These are phyloP conservation scores for Teunomyces kruisii DNA, from an alignment of 805 yeast genomes.

Conservation along the genomic window DNA sequence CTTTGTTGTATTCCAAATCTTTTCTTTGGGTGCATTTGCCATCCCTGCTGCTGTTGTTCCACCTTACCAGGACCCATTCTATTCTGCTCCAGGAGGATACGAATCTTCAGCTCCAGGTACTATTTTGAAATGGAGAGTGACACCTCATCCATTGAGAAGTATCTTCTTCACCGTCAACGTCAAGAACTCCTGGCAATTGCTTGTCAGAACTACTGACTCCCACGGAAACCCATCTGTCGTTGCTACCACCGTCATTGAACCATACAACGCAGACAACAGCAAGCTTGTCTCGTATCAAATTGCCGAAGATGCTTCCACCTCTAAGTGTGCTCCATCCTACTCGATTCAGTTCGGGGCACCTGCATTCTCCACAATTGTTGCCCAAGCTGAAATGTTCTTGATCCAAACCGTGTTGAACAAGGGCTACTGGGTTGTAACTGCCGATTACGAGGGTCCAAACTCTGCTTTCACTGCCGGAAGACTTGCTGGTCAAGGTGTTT, in stretches of 20 bases:
- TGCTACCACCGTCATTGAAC: conserved; percentile 28
- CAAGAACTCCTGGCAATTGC: conserved; percentile 13
- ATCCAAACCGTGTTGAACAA: conserved; percentile 14
- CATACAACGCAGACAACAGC: conserved; percentile 25
- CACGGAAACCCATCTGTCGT: conserved; percentile 25
- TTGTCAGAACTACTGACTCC: conserved; percentile 18
- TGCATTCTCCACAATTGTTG: conserved; percentile 10
- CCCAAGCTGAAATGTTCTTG: conserved; percentile 16
- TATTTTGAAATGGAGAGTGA: conserved; percentile 12
- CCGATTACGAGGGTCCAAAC: conserved; percentile 37
- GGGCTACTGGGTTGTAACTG: conserved; percentile 34
- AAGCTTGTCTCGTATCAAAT: conserved; percentile 28
- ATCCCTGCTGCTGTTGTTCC: neutral
- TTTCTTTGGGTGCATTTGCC: conserved; percentile 1
- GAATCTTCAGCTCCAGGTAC: conserved; percentile 13
- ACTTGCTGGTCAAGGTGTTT: conserved; percentile 28
- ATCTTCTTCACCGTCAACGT: conserved; percentile 9
- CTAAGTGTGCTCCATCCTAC: conserved; percentile 29
- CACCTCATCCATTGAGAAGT: conserved; percentile 11
- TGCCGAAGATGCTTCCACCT: conserved; percentile 27
- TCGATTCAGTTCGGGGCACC: conserved; percentile 17
- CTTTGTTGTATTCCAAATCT: neutral
- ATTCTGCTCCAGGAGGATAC: conserved; percentile 14
- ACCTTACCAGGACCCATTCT: conserved; percentile 15
- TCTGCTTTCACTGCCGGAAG: conserved; percentile 33